Conservation (phyloP, 225 moss, liverwort and hornwort species). For the Antitrichia curtipendula region DNA sequence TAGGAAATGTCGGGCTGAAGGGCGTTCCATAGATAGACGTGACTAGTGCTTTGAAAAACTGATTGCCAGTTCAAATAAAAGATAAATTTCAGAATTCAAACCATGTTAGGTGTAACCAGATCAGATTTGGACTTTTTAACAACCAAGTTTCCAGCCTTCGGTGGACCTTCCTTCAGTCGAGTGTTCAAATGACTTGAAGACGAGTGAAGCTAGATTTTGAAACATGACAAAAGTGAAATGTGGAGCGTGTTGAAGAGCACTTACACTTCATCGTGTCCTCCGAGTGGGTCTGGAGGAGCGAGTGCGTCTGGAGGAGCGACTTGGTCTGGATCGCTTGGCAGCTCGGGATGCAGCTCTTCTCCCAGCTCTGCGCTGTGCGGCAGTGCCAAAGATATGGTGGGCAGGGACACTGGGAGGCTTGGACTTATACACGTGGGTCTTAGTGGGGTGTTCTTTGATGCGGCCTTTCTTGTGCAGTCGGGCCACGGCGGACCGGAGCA, state of each 20-base stretch:
- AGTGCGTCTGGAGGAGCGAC: conserved; percentile 1
- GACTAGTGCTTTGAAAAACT: not conserved
- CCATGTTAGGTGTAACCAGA: too few relatives aligned
- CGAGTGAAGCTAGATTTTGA: not conserved
- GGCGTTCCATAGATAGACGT: not conserved
- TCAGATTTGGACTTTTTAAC: not conserved
- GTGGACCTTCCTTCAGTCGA: not conserved
- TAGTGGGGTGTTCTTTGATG: conserved; percentile 11
- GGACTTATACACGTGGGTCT: not conserved
- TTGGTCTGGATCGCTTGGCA: conserved; percentile 3
- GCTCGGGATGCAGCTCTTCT: not conserved
- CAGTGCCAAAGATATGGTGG: conserved; percentile 15
- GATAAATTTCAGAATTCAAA: not conserved
- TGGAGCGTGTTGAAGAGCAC: not conserved
- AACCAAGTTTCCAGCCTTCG: not conserved
- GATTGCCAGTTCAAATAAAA: not conserved
- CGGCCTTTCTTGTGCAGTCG: conserved; percentile 27
- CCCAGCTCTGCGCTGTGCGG: conserved; percentile 5
- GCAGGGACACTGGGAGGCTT: not conserved
- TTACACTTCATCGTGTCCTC: conserved; percentile 2
- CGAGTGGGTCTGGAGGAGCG: conserved; percentile 1
- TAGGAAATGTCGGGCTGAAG: not conserved
- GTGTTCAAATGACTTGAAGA: not conserved
- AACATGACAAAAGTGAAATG: too few relatives aligned
- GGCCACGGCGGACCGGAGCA: conserved; percentile 15